Evolutionary conservation across 768 basidiomycete species (phyloP).

Genomic region (Crepidotus variabilis): DNA sequence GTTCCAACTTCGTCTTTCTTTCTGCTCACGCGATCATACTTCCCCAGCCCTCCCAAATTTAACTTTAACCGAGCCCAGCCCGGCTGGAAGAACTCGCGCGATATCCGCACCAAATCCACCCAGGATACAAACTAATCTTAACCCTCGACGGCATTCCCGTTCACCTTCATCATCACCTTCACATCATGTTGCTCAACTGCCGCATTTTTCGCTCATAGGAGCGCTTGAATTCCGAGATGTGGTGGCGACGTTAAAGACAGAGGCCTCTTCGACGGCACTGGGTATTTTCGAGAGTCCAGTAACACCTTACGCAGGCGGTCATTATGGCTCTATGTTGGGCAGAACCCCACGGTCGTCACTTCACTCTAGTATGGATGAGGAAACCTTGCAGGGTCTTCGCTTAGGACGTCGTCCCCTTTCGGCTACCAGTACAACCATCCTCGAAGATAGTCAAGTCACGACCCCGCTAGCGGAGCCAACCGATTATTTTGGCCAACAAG

Average conservation of each 20-base stretch:
- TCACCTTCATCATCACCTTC: slow-evolving; percentile 47
- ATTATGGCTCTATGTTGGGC: slow-evolving; percentile 48
- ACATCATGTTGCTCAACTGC: slow-evolving; percentile 47
- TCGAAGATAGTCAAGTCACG: background rate
- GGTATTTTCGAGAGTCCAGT: slow-evolving; percentile 61
- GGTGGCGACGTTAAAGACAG: slow-evolving; percentile 71
- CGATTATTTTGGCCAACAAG: slow-evolving; percentile 15
- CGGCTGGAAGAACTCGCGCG: slow-evolving; percentile 33
- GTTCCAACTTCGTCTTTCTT: slow-evolving; percentile 1
- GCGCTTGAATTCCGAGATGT: slow-evolving; percentile 96
- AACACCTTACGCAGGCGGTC: slow-evolving; percentile 74
- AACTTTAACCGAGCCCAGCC: slow-evolving; percentile 27
- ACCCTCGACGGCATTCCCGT: slow-evolving; percentile 39
- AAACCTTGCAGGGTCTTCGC: slow-evolving; percentile 27
- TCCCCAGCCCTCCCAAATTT: slow-evolving; percentile 22
- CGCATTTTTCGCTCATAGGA: slow-evolving; percentile 88
- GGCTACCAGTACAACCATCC: slow-evolving; percentile 13
- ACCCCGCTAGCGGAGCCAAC: slow-evolving; percentile 5
- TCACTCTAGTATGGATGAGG: slow-evolving; percentile 28
- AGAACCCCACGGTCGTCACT: slow-evolving; percentile 20
- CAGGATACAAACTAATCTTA: slow-evolving; percentile 32
- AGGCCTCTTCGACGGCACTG: slow-evolving; percentile 58
- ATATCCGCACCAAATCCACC: slow-evolving; percentile 32
- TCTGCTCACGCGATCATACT: background rate
- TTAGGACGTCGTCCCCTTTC: slow-evolving; percentile 41